These are phyloP conservation scores for Plasmodium blacklocki DNA, from an alignment of 169 alveolate genomes.

Conservation along the genomic window DNA sequence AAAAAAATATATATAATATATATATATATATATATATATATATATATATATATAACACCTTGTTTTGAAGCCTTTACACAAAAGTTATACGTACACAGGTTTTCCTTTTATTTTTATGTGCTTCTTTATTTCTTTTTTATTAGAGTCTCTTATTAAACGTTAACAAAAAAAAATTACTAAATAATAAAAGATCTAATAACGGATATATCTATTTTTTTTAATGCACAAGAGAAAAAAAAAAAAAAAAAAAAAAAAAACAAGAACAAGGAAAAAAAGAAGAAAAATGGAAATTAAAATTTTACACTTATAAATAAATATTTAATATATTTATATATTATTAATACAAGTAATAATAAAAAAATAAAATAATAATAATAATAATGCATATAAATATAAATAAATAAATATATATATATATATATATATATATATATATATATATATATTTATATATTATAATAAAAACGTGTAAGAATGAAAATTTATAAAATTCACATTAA, in stretches of 20 bases:
- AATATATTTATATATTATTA: no score
- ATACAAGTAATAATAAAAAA: no score
- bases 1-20: no score
- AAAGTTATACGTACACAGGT: background rate
- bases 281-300: no score
- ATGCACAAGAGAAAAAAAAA: constrained; percentile 50
- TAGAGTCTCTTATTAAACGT: constrained; percentile 21
- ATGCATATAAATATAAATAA: background rate
- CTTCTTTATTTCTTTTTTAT: background rate
- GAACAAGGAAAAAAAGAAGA: no score
- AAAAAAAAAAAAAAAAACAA: background rate
- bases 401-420: background rate
- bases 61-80: no score
- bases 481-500: no score
- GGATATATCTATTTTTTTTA: constrained; percentile 16
- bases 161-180: background rate
- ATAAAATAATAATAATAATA: no score
- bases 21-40: no score
- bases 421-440: background rate
- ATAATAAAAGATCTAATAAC: background rate
- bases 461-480: no score
- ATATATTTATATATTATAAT: background rate
- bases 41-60: no score
- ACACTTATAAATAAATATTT: no score
- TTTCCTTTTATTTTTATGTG: background rate